phyloP scores from a whole-genome alignment of 2,329 filamentous ascomycete genomes.

The Pseudocercospora pini-densiflorae region DNA sequence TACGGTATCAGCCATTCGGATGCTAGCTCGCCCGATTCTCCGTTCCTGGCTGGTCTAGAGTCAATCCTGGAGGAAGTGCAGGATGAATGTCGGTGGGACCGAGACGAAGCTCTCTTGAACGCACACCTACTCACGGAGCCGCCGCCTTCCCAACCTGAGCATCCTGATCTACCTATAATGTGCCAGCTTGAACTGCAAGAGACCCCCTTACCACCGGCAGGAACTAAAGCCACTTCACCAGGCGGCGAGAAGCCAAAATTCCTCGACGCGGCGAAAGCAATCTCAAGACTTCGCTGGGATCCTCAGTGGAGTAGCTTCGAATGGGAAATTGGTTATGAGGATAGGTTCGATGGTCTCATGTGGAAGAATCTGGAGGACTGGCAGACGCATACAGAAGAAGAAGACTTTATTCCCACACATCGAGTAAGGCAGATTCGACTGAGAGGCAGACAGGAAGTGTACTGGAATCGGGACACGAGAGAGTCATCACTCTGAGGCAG shows the following conservation, averaged over 20 bases:
- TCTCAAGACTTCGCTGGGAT: background rate
- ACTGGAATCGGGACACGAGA: conserved; percentile 55
- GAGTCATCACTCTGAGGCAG: background rate
- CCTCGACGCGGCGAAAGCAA: background rate
- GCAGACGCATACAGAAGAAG: conserved; percentile 58
- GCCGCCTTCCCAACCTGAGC: background rate
- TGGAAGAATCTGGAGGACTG: conserved; percentile 56
- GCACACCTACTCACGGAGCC: background rate
- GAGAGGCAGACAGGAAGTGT: conserved; percentile 42
- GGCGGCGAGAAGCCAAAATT: background rate
- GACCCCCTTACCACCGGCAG: background rate
- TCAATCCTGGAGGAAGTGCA: background rate
- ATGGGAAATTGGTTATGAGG: conserved; percentile 59
- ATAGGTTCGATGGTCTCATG: conserved; percentile 55
- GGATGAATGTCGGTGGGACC: background rate
- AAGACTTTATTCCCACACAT: conserved; percentile 62
- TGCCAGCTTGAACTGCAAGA: background rate
- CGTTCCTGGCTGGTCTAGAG: background rate
- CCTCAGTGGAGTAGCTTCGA: conserved; percentile 34
- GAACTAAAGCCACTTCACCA: background rate
- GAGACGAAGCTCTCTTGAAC: background rate
- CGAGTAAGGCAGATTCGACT: conserved; percentile 57
- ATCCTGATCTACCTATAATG: background rate
- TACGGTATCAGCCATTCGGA: background rate
- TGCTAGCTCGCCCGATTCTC: background rate